phyloP scores from a whole-genome alignment of 331 rosid genomes.

The Phaseolus coccineus region DNA sequence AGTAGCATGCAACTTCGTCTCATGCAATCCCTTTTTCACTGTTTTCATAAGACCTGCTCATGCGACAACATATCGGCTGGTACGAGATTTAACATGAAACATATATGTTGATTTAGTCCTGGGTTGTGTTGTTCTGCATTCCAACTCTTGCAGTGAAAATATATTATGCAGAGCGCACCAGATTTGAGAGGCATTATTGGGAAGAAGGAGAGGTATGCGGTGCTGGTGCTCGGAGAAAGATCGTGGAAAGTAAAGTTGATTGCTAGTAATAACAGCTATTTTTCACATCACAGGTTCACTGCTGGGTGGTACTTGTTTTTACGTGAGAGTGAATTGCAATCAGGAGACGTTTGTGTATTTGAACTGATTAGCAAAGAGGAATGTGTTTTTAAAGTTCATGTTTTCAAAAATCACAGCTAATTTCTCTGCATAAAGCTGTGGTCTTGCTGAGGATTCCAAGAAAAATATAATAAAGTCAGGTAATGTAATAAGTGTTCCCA shows the following conservation, averaged over 20 bases:
- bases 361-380: slow-evolving; percentile 40
- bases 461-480: background rate
- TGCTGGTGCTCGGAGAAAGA: background rate
- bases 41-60: background rate
- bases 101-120: background rate
- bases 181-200: background rate
- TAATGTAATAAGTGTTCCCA: too few relatives aligned
- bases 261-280: too few relatives aligned
- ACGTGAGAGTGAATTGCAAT: slow-evolving; percentile 19
- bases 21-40: background rate
- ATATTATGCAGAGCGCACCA: slow-evolving; percentile 40
- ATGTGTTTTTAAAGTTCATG: slow-evolving; percentile 28
- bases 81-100: background rate
- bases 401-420: background rate
- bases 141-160: background rate
- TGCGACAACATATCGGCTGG: background rate
- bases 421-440: background rate
- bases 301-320: slow-evolving; percentile 39
- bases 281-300: background rate
- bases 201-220: background rate
- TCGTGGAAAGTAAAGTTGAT: background rate
- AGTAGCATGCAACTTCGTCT: background rate
- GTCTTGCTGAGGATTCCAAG: background rate
- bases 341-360: slow-evolving; percentile 52
- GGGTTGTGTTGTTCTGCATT: background rate